Evolutionary conservation across 768 basidiomycete genomes (phyloP), one percentile per base, ranked within the genome.

Genomic region (Terana coerulea): DNA sequence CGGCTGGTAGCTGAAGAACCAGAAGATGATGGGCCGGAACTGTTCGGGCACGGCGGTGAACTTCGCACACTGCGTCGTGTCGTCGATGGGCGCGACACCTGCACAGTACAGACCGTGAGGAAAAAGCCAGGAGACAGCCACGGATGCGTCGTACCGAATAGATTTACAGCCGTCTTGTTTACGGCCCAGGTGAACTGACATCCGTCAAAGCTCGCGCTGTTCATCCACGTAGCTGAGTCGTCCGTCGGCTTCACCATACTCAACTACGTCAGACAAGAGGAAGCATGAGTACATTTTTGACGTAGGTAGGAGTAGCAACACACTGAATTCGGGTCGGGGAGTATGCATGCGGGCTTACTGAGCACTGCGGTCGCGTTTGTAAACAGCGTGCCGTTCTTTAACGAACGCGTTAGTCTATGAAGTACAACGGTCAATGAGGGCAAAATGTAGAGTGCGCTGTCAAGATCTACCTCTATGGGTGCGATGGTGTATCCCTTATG

Each of bases 1-100:
- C 14, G 77, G 73, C n/a, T 64, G 53, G 61, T 70, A 75, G 39
- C 68, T 69, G 63, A 81, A 80, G 61, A 80, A 78, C 81, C 80
- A 83, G 60, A 81, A 80, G 19, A 79, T 67, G 15, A 78, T 69
- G 0, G 80, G 79, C 14, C 64, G 70, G 34, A 78, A 78, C 36
- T 74, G 65, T 10, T 64, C 57, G 3, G 68, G 65, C 8, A 61
- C 52, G 17, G 49, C 5, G 24, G 58, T 36, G 17, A 35, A 47
- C 12, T 39, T 59, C 39, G 74, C 75, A 21, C 54, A 60, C 2
- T 49, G 19, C 9, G 53, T 15, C 25, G 45, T 30, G 29, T 53
- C 51, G 14, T 39, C n/a, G 12, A 54, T 41, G 11, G 49, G 49
- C 5, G 30, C 44, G 26, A 55, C 51, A 24, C 57, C 57, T 58